Base-by-base conservation (phyloP, 75 land plant species). In the Pseudotsuga menziesii region DNA sequence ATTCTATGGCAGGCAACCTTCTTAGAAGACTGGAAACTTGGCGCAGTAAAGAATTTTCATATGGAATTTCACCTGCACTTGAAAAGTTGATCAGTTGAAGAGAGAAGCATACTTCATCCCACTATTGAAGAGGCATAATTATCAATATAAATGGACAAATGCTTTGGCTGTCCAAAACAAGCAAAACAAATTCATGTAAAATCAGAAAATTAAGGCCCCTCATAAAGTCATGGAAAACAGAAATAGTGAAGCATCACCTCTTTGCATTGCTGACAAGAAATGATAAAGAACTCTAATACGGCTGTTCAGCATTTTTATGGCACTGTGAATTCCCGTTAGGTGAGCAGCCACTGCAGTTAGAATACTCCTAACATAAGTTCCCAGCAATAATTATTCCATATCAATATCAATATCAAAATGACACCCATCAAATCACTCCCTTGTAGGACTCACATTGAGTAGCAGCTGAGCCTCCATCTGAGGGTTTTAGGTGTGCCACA, bases 261-360 rank as follows among this genome's bases (percentile, higher is more conserved):
- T 97, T 72, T 97, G 96, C 84, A 97, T 95, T 20, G 96, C 88
- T 58, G 83, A 82, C 48, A 97, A 92, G 77, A 91, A 91, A 32
- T 91, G 90, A 78, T 95, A 96, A 36, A 97, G 89, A 32, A 97
- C 89, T 75, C 87, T 83, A 78, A 97, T 88, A 72, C 99, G 87
- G 84, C 93, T 88, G 76, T 97, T 92, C 70, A 97, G 83, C 99
- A 97, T 97, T 83, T 97, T 97, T 76, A 97, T 93, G 58, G 99
- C 99, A 88, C 96, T 97, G 75, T 97, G 96, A 58, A 93, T 95
- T 52, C 98, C 94, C 3, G 98, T 95, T 70, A 95, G 94, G 80
- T 97, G 99, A 36, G 99, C 99, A 80, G 99, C 99, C 91, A 97
- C 98, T 95, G 87, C 79, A 80, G 41, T 8, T 15, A 74, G 59